Evolutionary conservation across 495 filamentous ascomycete species (phyloP), one percentile per base, ranked within the genome.

Genomic region (Penicillium steckii): DNA sequence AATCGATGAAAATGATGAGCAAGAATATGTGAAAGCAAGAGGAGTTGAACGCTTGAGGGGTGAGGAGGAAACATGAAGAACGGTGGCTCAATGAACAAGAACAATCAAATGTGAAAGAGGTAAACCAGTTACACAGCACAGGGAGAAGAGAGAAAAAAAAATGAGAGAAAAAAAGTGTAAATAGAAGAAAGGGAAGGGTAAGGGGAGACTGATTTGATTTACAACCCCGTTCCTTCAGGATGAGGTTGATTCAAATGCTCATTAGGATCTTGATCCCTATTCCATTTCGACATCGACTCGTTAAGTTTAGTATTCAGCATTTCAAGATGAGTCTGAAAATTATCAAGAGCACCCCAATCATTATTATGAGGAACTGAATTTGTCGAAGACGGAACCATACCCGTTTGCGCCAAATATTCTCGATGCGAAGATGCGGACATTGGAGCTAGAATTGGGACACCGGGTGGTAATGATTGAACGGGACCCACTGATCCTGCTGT

Each of bases 151-250:
- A 25, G 27, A 18, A 53, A 21, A 45, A 49, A 22, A 23, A 27
- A 52, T 40, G n/a, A 37, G 8, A n/a, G n/a, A n/a, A n/a, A n/a
- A n/a, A n/a, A n/a, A n/a, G n/a, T n/a, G n/a, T n/a, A n/a, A n/a
- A n/a, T n/a, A 29, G 10, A 35, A 33, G 24, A 13, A 3, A 22
- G 10, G 15, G 21, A 18, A 8, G 24, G 17, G 27, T 19, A 42
- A 8, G 12, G 13, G 30, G 18, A 40, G n/a, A 41, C 37, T 12
- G 15, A 33, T 17, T n/a, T n/a, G n/a, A n/a, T n/a, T n/a, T 54
- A 66, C 52, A 64, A 44, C 15, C 63, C 63, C 41, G 61, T 29
- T 22, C 63, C 63, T 44, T 66, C 63, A 26, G 64, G 63, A 19
- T 19, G n/a, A 19, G 35, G 35, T 5, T 64, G 57, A 19, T 30